Percentiles rank a stretch among this genome's conserved stretches.
phyloP scores from a whole-genome alignment of 177 flowering plant species.

The Telopea speciosissima region DNA sequence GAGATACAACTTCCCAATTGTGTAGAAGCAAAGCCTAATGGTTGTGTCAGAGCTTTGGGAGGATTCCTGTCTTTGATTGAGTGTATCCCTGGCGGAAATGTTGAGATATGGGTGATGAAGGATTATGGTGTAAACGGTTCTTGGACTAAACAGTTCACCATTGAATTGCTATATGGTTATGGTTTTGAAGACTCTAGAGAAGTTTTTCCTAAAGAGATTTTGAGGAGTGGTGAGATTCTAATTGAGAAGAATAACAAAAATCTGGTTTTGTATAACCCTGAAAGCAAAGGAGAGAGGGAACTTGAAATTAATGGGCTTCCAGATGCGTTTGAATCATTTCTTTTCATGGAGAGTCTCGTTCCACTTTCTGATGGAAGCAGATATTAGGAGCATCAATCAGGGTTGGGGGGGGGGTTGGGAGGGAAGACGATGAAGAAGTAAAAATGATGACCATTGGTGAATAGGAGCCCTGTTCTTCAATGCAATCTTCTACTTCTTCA shows the following conservation, averaged over 20 bases:
- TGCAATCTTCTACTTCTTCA: too few relatives aligned
- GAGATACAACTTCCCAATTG: constrained; percentile 9
- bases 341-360: not conserved
- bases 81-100: not conserved
- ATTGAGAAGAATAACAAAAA: not conserved
- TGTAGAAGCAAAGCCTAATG: too few relatives aligned
- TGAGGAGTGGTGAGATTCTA: constrained; percentile 1
- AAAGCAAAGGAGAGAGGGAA: not conserved
- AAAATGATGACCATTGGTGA: too few relatives aligned
- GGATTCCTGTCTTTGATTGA: constrained; percentile 7
- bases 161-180: not conserved
- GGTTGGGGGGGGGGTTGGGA: too few relatives aligned
- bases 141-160: constrained; percentile 11
- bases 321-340: not conserved
- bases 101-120: constrained; percentile 21
- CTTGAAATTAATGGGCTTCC: not conserved
- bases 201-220: not conserved
- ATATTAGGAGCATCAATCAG: too few relatives aligned
- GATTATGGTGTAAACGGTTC: constrained; percentile 13
- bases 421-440: too few relatives aligned
- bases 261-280: not conserved
- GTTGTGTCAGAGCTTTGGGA: not conserved
- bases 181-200: not conserved
- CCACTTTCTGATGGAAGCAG: too few relatives aligned
- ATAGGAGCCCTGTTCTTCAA: too few relatives aligned